A percentile compares a stretch with the other conserved stretches of the same genome.
phyloP scores from a whole-genome alignment of 768 basidiomycete species.

The Rhodotorula diobovata region DNA sequence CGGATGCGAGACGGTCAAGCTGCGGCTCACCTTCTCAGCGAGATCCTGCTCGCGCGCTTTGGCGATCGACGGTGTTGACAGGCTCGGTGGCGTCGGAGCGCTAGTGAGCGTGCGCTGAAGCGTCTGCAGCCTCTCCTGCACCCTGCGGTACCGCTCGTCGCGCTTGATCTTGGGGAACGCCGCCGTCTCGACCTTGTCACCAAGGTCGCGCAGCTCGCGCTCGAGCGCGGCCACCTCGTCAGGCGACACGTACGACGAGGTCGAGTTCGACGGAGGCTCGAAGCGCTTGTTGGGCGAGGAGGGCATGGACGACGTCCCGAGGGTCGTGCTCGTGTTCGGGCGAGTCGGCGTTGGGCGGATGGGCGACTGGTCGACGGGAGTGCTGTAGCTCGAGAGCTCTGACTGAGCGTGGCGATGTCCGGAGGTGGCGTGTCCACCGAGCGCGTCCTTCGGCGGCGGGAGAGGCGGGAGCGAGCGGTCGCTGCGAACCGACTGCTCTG shows the following conservation, averaged over 20 bases:
- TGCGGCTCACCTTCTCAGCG: neutral
- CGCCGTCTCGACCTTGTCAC: neutral
- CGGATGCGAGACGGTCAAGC: too few relatives aligned
- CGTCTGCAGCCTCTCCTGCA: neutral
- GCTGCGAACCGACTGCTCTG: neutral
- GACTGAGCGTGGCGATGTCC: neutral
- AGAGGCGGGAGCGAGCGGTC: neutral
- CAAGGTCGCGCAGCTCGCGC: neutral
- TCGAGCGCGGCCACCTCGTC: neutral
- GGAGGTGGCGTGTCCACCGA: neutral
- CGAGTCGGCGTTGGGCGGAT: conserved; percentile 18
- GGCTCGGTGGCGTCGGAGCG: neutral
- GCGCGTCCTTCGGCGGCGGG: neutral
- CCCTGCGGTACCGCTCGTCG: neutral
- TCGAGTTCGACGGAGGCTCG: neutral
- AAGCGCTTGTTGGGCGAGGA: neutral
- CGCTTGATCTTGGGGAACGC: neutral
- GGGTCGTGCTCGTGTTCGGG: neutral
- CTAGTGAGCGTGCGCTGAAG: neutral
- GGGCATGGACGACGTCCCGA: neutral
- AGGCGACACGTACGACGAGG: neutral
- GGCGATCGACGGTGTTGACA: neutral
- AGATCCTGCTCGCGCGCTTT: neutral
- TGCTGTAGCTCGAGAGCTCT: neutral
- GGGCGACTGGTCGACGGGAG: conserved; percentile 4